Percentiles rank a stretch among this genome's conserved stretches.
Conservation (phyloP, 2,329 filamentous ascomycete genomes). For the Chaetomium olivaceum region DNA sequence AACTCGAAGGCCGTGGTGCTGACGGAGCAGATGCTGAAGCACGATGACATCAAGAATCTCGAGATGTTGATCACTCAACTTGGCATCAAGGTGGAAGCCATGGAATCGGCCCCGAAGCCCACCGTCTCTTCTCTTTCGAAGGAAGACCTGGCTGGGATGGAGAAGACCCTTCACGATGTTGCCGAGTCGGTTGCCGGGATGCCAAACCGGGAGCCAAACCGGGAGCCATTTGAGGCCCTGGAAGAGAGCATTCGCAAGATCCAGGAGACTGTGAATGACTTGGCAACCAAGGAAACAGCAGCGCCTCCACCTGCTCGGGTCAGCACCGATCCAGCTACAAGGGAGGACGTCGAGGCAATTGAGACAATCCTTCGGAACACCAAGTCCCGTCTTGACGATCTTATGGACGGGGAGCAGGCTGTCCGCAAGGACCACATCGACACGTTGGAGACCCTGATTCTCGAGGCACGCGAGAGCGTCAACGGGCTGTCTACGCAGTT, state of each 20-base stretch:
- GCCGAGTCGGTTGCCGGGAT: conserved; percentile 36
- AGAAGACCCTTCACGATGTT: conserved; percentile 53
- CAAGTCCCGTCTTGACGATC: conserved; percentile 81
- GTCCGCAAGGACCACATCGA: conserved; percentile 67
- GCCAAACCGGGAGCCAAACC: conserved; percentile 23
- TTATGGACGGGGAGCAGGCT: conserved; percentile 69
- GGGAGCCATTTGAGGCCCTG: conserved; percentile 26
- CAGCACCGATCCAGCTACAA: conserved; percentile 58
- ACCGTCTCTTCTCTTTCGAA: conserved; percentile 34
- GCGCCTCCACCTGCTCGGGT: conserved; percentile 25
- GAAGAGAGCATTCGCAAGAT: conserved; percentile 32
- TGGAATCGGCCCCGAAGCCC: conserved; percentile 55
- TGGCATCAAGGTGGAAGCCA: conserved; percentile 77
- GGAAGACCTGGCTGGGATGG: conserved; percentile 43
- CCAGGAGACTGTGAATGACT: conserved; percentile 37
- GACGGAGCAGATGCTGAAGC: conserved; percentile 55
- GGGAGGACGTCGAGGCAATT: conserved; percentile 86
- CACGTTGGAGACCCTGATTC: conserved; percentile 64
- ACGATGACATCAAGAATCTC: conserved; percentile 79
- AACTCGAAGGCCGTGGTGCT: conserved; percentile 48
- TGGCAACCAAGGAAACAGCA: conserved; percentile 35
- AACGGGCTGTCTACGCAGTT: conserved; percentile 65
- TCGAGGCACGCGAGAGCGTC: conserved; percentile 75
- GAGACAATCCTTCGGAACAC: conserved; percentile 88
- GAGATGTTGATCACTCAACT: conserved; percentile 82